These are phyloP conservation scores for Phylloporus sp. DNA, from an alignment of 768 basidiomycete genomes.

Conservation along the genomic window DNA sequence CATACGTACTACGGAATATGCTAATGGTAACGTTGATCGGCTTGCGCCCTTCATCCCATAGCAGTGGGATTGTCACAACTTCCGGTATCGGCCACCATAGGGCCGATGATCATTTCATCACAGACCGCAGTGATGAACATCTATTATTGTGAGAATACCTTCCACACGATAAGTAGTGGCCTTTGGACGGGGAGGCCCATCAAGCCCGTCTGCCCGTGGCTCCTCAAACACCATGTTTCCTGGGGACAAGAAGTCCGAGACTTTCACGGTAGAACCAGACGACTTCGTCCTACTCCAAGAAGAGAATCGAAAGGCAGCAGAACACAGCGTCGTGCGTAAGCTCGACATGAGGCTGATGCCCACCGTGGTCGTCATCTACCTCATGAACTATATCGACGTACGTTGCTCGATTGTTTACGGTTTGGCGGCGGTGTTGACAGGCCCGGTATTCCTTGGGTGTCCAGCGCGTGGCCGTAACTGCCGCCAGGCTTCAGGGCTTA, in stretches of 20 bases:
- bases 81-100: too few species aligned
- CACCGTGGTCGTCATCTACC: conserved; percentile 21
- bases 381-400: conserved; percentile 27
- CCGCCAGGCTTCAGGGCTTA: conserved; percentile 38
- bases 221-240: conserved; percentile 6
- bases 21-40: too few species aligned
- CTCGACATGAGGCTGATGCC: conserved; percentile 29
- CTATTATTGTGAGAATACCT: too few species aligned
- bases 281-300: conserved; percentile 9
- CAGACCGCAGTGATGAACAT: too few species aligned
- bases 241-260: conserved; percentile 7
- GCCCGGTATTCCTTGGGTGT: not conserved
- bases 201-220: too few species aligned
- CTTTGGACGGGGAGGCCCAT: too few species aligned
- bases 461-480: conserved; percentile 35
- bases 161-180: too few species aligned
- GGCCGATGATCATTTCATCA: too few species aligned
- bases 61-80: too few species aligned
- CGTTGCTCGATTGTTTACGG: not conserved
- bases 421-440: not conserved
- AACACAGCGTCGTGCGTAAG: conserved; percentile 24
- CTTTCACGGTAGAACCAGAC: conserved; percentile 8
- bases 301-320: conserved; percentile 14
- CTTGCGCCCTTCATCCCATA: too few species aligned
- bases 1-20: too few species aligned